Conservation (phyloP, 1,284 basidiomycete genomes). For the Cutaneotrichosporon arboriforme region DNA sequence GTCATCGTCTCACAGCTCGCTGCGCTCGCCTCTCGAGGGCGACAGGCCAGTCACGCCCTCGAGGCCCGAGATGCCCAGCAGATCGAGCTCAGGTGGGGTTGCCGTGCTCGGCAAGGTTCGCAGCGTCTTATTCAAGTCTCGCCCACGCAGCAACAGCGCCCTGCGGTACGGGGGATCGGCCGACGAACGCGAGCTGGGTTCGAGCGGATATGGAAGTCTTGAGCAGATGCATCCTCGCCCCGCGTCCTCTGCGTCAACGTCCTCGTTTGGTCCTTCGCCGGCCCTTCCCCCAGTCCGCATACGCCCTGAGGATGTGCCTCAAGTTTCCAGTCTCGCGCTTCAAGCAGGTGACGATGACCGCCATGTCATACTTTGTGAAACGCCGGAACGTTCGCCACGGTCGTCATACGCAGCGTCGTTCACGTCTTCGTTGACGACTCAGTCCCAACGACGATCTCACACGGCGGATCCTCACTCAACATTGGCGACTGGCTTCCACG, state of each 20-base stretch:
- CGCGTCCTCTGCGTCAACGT: conserved; percentile 25
- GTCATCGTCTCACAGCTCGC: conserved; percentile 5
- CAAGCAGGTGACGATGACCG: conserved; percentile 20
- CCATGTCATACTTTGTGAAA: conserved; percentile 17
- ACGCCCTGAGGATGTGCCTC: conserved; percentile 19
- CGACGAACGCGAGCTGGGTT: conserved; percentile 22
- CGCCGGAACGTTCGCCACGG: conserved; percentile 25
- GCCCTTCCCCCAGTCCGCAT: conserved; percentile 15
- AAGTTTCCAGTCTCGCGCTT: conserved; percentile 19
- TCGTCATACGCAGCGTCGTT: conserved; percentile 26
- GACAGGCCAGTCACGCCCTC: background rate
- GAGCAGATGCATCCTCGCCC: conserved; percentile 6
- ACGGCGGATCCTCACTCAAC: conserved; percentile 11
- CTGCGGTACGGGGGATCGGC: conserved; percentile 24
- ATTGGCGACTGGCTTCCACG: background rate
- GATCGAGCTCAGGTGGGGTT: conserved; percentile 39
- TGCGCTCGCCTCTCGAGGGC: background rate
- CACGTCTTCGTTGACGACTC: conserved; percentile 11
- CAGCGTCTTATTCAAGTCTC: conserved; percentile 31
- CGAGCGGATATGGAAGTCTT: conserved; percentile 1
- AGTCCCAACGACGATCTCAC: background rate
- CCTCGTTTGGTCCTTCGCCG: conserved; percentile 26
- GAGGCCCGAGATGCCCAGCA: conserved; percentile 5
- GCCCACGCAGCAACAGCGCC: conserved; percentile 33
- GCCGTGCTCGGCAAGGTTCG: conserved; percentile 37